Percentiles rank a stretch among this genome's conserved stretches.
These are phyloP conservation scores for Annulohypoxylon stygium DNA, from an alignment of 495 filamentous ascomycete genomes.

Conservation along the genomic window DNA sequence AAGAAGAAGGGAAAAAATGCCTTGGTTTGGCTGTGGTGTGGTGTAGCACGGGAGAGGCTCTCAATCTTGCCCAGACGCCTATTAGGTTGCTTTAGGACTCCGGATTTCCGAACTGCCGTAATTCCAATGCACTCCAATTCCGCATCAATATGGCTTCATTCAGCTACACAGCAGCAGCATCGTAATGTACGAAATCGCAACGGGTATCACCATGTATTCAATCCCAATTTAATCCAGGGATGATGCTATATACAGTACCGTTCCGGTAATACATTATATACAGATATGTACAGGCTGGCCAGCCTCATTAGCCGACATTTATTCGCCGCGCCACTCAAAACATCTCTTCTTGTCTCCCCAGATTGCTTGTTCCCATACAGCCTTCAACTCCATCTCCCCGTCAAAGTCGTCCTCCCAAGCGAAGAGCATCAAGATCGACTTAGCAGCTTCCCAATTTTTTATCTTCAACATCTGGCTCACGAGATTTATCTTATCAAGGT, in stretches of 20 bases:
- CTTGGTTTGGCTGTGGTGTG: slow-evolving; percentile 18
- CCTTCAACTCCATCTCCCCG: slow-evolving; percentile 49
- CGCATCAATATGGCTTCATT: slow-evolving; percentile 8
- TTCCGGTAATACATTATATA: slow-evolving; percentile 25
- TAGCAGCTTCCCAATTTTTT: slow-evolving; percentile 50
- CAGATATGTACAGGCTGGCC: slow-evolving; percentile 28
- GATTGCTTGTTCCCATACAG: slow-evolving; percentile 50
- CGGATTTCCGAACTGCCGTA: slow-evolving; percentile 7
- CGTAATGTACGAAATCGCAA: not conserved
- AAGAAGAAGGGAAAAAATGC: slow-evolving; percentile 4
- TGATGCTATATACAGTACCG: slow-evolving; percentile 38
- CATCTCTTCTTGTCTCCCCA: slow-evolving; percentile 40
- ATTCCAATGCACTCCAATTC: slow-evolving; percentile 30
- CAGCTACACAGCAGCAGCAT: slow-evolving; percentile 14
- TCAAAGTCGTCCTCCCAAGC: slow-evolving; percentile 50
- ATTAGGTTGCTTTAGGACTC: not conserved
- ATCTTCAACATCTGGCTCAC: slow-evolving; percentile 44
- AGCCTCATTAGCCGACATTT: slow-evolving; percentile 29
- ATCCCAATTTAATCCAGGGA: slow-evolving; percentile 4
- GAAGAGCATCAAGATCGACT: slow-evolving; percentile 48
- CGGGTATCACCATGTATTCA: slow-evolving; percentile 32
- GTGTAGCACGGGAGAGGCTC: slow-evolving; percentile 13
- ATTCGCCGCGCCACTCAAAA: slow-evolving; percentile 21
- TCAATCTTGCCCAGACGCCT: not conserved
- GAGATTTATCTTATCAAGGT: slow-evolving; percentile 48